These are phyloP conservation scores for Fusarium sp. DNA, from an alignment of 2,329 filamentous ascomycete genomes.

Conservation along the genomic window DNA sequence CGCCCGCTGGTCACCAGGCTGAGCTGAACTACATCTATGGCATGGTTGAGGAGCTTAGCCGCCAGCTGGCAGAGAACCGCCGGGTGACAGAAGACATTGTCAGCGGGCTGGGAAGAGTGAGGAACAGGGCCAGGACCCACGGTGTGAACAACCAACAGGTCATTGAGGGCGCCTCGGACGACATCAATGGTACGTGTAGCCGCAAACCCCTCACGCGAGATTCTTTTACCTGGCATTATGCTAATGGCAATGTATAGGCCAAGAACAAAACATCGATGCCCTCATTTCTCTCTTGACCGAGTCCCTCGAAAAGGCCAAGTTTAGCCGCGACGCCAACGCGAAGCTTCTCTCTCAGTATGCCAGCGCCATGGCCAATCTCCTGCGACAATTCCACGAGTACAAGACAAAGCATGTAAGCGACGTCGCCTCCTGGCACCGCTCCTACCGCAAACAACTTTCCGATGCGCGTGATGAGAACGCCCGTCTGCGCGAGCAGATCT, in stretches of 20 bases:
- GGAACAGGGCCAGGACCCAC: conserved; percentile 65
- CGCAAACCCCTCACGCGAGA: not conserved
- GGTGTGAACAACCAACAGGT: conserved; percentile 70
- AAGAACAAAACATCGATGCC: conserved; percentile 70
- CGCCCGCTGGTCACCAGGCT: conserved; percentile 75
- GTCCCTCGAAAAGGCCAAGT: conserved; percentile 71
- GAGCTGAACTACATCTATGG: conserved; percentile 76
- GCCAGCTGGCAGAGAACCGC: conserved; percentile 71
- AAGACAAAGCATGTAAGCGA: conserved; percentile 72
- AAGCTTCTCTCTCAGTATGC: conserved; percentile 69
- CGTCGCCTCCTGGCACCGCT: conserved; percentile 73
- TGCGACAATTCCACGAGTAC: conserved; percentile 74
- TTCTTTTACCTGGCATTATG: too few relatives aligned
- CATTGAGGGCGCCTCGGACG: conserved; percentile 65
- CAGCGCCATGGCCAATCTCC: conserved; percentile 66
- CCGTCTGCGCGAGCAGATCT: conserved; percentile 73
- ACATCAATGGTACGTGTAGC: conserved; percentile 64
- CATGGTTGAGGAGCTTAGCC: conserved; percentile 75
- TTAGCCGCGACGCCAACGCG: conserved; percentile 71
- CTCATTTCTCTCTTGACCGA: conserved; percentile 72
- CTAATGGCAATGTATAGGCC: conserved; percentile 54
- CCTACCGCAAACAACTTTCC: conserved; percentile 73
- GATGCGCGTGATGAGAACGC: conserved; percentile 74
- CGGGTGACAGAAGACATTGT: conserved; percentile 73
- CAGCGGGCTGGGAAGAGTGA: conserved; percentile 70